These are phyloP conservation scores for Camelina hispida DNA, from an alignment of 345 rosid genomes.

Conservation along the genomic window DNA sequence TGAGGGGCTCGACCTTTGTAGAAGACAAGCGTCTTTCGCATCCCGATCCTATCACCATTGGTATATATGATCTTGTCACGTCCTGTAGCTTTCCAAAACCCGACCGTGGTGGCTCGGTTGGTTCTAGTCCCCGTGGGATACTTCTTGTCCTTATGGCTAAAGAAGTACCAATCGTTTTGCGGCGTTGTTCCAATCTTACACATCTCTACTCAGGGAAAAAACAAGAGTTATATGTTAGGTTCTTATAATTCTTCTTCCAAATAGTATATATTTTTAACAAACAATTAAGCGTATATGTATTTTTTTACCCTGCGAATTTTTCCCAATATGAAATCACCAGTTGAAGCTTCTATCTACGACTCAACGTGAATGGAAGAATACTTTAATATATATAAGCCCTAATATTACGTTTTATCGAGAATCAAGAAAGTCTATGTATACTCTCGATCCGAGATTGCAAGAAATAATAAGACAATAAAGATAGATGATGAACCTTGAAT, in stretches of 20 bases:
- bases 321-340: not conserved
- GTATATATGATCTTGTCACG: slow-evolving; percentile 73
- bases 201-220: slow-evolving; percentile 47
- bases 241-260: not conserved
- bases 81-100: slow-evolving; percentile 87
- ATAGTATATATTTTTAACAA: no score
- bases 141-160: slow-evolving; percentile 82
- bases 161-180: slow-evolving; percentile 84
- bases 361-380: not conserved
- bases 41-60: slow-evolving; percentile 60
- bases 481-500: slow-evolving; percentile 61
- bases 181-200: slow-evolving; percentile 81
- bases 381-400: not conserved
- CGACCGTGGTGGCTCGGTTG: slow-evolving; percentile 78
- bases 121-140: slow-evolving; percentile 86
- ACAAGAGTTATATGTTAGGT: not conserved
- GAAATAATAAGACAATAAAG: not conserved
- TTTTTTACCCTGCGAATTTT: not conserved
- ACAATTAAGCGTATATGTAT: not conserved
- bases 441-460: not conserved
- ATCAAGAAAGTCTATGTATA: not conserved
- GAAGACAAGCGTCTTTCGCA: slow-evolving; percentile 80
- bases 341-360: not conserved
- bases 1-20: slow-evolving; percentile 86
- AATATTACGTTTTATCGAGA: not conserved